Base-by-base conservation (phyloP, 768 basidiomycete genomes). In the Macrolepiota albuminosa region DNA sequence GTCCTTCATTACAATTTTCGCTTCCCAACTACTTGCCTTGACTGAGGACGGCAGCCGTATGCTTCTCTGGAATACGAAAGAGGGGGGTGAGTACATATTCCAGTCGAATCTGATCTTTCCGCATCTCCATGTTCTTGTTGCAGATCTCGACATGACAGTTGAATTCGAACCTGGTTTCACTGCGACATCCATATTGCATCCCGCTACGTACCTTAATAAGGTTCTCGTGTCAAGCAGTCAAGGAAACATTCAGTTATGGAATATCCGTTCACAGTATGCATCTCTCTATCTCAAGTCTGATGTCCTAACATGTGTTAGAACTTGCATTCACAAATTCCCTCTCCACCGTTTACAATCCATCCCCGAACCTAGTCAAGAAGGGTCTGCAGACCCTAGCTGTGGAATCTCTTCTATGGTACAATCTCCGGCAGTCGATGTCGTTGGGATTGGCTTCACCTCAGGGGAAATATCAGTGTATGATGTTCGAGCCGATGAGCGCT, bases 131-230 rank as follows among this genome's bases (percentile, higher is more conserved):
- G 29, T 9, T n/a, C 14, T 56, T 16, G 36, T n/a, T 54, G 4
- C 59, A 89, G 90, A 81, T 54, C 71, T 91, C 33, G 79, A 87
- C 53, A 78, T 82, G 4, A 84, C 84, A 3, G 83, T 98, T 51
- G 79, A 85, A 46, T 96, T 99, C 67, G 90, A 94, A 52, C 68
- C 83, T 7, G 85, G 82, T 21, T 98, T 98, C 71, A 88, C 87
- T 1, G 95, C 95, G n/a, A 89, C 85, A 5, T 81, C 80, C 31
- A 76, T 97, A 46, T 79, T 97, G 6, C 97, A 99, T 70, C 97
- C 97, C 2, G 88, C 94, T 1, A 98, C 97, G 13, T 98, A 98
- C 73, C 72, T 99, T 54, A 98, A 99, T 78, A 99, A 99, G 75
- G 80, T 98, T 0, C 78, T 98, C 1, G 83, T 98, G 11, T 85